Evolutionary conservation across 1,284 basidiomycete species (phyloP).

Genomic region (Ganoderma lucidum): DNA sequence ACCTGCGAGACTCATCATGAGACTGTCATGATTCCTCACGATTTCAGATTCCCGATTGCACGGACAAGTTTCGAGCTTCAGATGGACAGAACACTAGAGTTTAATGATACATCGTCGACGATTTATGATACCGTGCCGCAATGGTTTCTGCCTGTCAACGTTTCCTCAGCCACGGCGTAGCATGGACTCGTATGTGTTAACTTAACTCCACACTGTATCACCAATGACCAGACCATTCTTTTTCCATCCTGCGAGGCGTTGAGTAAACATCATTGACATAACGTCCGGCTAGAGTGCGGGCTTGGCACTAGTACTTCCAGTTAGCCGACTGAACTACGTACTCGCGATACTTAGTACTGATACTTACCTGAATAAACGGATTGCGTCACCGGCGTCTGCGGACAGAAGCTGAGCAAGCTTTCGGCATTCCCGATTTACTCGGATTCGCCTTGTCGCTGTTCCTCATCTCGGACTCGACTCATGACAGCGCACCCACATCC

Average conservation of each 20-base stretch:
- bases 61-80: neutral
- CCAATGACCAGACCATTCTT: neutral
- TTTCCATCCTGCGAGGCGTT: neutral
- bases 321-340: neutral
- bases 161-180: neutral
- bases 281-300: neutral
- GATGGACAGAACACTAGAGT: neutral
- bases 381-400: neutral
- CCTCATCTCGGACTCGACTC: slow-evolving; percentile 7
- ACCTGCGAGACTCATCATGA: slow-evolving; percentile 9
- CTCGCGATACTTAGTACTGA: too few species aligned
- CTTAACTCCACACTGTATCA: neutral
- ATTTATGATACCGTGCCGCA: neutral
- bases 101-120: neutral
- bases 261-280: neutral
- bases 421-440: neutral
- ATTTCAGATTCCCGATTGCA: neutral
- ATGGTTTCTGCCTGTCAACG: neutral
- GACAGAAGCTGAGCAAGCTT: slow-evolving; percentile 15
- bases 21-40: neutral
- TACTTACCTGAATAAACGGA: neutral
- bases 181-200: neutral
- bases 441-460: slow-evolving; percentile 1
- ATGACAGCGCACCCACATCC: neutral
- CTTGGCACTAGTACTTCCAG: neutral